Conservation (phyloP, 352 stramenopile genomes). For the Peronospora destructor region DNA sequence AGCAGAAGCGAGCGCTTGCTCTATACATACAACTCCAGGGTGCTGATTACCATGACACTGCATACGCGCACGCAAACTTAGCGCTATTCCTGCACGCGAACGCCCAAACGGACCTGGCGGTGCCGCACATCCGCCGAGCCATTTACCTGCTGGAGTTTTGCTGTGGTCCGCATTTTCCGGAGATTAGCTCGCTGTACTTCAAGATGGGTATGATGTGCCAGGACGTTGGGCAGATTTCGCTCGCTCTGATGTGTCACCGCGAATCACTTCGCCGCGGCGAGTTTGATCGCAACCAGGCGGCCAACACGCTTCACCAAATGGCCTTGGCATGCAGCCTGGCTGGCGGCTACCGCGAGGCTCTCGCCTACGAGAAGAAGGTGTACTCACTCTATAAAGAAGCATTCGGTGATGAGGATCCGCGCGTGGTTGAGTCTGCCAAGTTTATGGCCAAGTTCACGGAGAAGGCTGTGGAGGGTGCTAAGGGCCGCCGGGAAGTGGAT, state of each 20-base stretch:
- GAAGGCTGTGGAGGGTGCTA: constrained; percentile 80
- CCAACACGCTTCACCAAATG: constrained; percentile 86
- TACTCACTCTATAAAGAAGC: constrained; percentile 78
- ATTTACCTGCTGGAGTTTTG: constrained; percentile 92
- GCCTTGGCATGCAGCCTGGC: constrained; percentile 70
- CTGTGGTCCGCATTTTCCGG: constrained; percentile 83
- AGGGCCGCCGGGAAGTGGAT: constrained; percentile 72
- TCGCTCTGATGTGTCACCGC: constrained; percentile 85
- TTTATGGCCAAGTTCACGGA: constrained; percentile 86
- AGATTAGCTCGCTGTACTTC: constrained; percentile 87
- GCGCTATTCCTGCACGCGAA: constrained; percentile 88
- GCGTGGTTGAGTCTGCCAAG: constrained; percentile 73
- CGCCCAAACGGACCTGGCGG: constrained; percentile 74
- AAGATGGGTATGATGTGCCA: constrained; percentile 94
- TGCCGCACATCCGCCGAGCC: constrained; percentile 86
- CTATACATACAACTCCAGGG: constrained; percentile 89
- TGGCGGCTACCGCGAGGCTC: constrained; percentile 77
- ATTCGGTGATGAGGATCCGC: constrained; percentile 73
- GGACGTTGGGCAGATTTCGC: constrained; percentile 77
- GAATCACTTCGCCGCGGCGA: constrained; percentile 83
- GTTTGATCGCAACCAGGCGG: constrained; percentile 80
- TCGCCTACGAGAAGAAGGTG: constrained; percentile 87
- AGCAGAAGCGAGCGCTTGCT: constrained; percentile 88
- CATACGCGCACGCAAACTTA: constrained; percentile 87
- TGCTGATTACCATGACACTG: constrained; percentile 90